Evolutionary conservation across 495 filamentous ascomycete genomes (phyloP).

Genomic region (Patellaria atrata): DNA sequence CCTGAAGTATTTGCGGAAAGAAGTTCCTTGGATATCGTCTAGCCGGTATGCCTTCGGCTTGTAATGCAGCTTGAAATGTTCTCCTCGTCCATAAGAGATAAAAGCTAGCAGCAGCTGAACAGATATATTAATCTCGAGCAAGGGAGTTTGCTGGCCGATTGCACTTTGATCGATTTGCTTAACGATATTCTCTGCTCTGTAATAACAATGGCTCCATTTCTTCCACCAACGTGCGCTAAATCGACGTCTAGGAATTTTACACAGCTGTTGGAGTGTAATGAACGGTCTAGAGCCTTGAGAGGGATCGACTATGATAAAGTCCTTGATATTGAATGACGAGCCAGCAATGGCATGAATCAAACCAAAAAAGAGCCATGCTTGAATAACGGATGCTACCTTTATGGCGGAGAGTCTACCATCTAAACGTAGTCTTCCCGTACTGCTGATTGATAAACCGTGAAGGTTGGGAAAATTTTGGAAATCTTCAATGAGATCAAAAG

Average conservation of each 20-base stretch:
- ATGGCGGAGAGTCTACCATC: no score
- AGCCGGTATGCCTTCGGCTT: conserved; percentile 1
- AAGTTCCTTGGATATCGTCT: background rate
- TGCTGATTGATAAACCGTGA: no score
- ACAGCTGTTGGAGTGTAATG: conserved; percentile 4
- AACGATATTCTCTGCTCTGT: background rate
- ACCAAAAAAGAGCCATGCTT: conserved; percentile 13
- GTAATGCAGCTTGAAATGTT: no score
- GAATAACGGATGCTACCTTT: no score
- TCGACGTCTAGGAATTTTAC: background rate
- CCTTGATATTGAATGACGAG: background rate
- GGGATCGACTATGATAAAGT: conserved; percentile 4
- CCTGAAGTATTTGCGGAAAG: no score
- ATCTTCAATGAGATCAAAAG: no score
- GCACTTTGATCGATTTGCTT: no score
- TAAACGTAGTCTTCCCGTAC: no score
- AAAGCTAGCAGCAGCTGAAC: no score
- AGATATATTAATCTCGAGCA: background rate
- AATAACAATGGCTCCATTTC: background rate
- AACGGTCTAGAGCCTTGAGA: background rate
- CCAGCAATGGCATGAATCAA: background rate
- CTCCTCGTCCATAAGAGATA: background rate
- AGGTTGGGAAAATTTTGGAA: no score
- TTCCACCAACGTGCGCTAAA: background rate
- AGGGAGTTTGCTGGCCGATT: background rate